These are phyloP conservation scores for Citrus sinensis DNA, from an alignment of 345 rosid genomes.

Conservation along the genomic window DNA sequence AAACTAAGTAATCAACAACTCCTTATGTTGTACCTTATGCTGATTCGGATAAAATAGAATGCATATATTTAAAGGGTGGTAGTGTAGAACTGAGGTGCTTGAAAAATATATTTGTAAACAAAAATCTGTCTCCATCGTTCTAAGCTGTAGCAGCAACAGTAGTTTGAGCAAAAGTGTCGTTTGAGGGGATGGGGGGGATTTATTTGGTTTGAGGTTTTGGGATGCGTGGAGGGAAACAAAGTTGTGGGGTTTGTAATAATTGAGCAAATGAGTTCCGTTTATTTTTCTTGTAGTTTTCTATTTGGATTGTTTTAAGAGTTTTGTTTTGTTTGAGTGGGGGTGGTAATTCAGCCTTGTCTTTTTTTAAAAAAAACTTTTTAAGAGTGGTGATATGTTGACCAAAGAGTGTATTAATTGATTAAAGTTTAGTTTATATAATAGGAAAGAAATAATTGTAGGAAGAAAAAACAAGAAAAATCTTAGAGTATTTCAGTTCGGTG, in stretches of 20 bases:
- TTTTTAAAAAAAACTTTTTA: too few relatives aligned
- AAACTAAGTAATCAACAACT: too few relatives aligned
- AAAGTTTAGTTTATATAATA: not conserved
- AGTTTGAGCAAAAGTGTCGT: not conserved
- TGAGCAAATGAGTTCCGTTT: constrained; percentile 11
- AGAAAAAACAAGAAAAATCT: not conserved
- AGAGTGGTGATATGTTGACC: constrained; percentile 2
- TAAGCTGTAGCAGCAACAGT: too few relatives aligned
- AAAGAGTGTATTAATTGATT: not conserved
- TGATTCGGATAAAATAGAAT: too few relatives aligned
- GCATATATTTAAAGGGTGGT: too few relatives aligned
- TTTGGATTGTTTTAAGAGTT: not conserved
- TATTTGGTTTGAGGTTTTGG: constrained; percentile 22
- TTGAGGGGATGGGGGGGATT: constrained; percentile 11
- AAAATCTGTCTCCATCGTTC: too few relatives aligned
- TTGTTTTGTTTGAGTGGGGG: not conserved
- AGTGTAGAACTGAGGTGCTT: too few relatives aligned
- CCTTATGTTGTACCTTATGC: too few relatives aligned
- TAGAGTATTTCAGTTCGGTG: not conserved
- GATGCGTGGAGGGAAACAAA: constrained; percentile 4
- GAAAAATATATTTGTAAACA: too few relatives aligned
- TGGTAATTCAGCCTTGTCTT: not conserved
- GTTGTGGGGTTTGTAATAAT: constrained; percentile 30
- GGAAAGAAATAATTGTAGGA: not conserved
- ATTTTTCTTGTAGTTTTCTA: constrained; percentile 10